Evolutionary conservation across 306 rosid species (phyloP).

Genomic region (Notholithocarpus densiflorus): DNA sequence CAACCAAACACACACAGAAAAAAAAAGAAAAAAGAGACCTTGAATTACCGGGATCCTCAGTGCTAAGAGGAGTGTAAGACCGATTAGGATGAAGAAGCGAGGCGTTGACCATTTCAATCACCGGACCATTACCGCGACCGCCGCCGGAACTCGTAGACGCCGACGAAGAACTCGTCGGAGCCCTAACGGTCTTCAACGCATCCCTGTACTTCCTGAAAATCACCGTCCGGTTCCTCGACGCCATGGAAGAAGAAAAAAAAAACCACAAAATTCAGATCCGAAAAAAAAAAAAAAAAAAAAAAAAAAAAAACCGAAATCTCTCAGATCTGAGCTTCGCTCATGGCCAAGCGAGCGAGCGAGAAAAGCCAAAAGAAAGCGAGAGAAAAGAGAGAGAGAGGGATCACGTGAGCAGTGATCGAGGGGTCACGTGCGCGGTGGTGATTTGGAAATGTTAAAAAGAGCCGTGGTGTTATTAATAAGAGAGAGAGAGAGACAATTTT

Average conservation of each 20-base stretch:
- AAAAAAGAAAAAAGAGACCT: constrained; percentile 49
- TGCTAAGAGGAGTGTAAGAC: constrained; percentile 82
- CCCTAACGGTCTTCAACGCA: constrained; percentile 78
- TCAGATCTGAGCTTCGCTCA: not conserved
- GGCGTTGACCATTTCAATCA: constrained; percentile 80
- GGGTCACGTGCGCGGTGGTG: too few relatives aligned
- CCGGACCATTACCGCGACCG: constrained; percentile 49
- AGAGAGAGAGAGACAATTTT: too few relatives aligned
- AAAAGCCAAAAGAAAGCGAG: not conserved
- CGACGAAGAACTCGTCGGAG: constrained; percentile 47
- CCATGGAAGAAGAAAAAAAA: constrained; percentile 28
- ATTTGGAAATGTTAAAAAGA: too few relatives aligned
- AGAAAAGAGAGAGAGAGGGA: not conserved
- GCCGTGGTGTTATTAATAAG: too few relatives aligned
- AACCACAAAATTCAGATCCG: constrained; percentile 28
- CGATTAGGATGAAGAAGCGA: constrained; percentile 81
- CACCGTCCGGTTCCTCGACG: constrained; percentile 66
- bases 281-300: not conserved
- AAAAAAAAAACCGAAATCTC: constrained; percentile 7
- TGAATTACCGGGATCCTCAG: constrained; percentile 87
- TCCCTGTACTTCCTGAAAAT: constrained; percentile 60
- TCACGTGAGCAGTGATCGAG: constrained; percentile 2
- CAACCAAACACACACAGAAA: constrained; percentile 1
- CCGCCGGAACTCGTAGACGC: constrained; percentile 42
- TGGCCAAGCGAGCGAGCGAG: not conserved